Conservation (phyloP, 2,329 filamentous ascomycete species). For the Alternaria gansuensis region DNA sequence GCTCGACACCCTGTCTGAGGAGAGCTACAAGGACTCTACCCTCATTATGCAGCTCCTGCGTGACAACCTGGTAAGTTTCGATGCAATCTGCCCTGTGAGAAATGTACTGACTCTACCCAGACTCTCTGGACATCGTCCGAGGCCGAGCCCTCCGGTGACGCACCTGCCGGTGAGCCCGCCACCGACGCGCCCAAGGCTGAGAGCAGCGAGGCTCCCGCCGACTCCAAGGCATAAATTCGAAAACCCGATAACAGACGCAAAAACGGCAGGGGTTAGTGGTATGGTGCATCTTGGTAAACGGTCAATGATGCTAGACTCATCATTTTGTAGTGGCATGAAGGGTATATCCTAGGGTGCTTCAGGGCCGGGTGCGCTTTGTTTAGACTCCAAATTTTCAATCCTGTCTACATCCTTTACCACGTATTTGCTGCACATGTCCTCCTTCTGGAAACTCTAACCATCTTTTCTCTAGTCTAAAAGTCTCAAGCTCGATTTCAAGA, state of each 20-base stretch:
- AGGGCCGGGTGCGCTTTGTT: slow-evolving; percentile 44
- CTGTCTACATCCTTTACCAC: slow-evolving; percentile 40
- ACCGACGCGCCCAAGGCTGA: slow-evolving; percentile 59
- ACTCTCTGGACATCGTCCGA: slow-evolving; percentile 99
- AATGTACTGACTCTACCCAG: slow-evolving; percentile 57
- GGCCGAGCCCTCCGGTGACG: slow-evolving; percentile 77
- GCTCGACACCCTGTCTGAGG: slow-evolving; percentile 95
- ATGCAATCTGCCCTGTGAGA: neutral
- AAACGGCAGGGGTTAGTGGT: slow-evolving; percentile 44
- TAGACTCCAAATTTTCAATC: slow-evolving; percentile 52
- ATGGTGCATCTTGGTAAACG: slow-evolving; percentile 48
- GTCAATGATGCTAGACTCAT: slow-evolving; percentile 44
- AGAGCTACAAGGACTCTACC: slow-evolving; percentile 99
- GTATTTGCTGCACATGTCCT: slow-evolving; percentile 8
- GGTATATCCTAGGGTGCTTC: slow-evolving; percentile 45
- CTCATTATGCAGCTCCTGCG: slow-evolving; percentile 98
- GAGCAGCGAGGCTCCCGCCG: slow-evolving; percentile 58
- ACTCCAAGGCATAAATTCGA: slow-evolving; percentile 67
- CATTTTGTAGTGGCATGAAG: slow-evolving; percentile 42
- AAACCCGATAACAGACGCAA: slow-evolving; percentile 40
- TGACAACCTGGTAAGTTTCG: slow-evolving; percentile 80
- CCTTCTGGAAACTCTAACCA: neutral
- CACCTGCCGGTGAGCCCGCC: slow-evolving; percentile 64
- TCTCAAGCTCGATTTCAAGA: neutral
- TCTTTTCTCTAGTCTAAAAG: neutral